These are phyloP conservation scores for Zopfochytrium polystomum DNA, from an alignment of 371 early-diverging fungal genomes.

Conservation along the genomic window DNA sequence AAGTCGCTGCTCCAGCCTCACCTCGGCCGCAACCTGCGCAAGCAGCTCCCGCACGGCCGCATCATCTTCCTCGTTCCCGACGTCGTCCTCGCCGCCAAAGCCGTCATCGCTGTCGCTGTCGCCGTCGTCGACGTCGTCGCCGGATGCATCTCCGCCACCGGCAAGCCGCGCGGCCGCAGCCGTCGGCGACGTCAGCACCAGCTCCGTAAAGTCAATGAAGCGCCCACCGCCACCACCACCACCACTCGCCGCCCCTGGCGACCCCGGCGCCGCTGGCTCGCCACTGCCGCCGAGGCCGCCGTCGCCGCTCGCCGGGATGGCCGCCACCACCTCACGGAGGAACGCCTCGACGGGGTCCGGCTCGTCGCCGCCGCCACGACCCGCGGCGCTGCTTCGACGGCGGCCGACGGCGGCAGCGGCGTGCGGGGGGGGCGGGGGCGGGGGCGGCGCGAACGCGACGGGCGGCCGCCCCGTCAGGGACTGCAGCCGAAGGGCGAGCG, in stretches of 20 bases:
- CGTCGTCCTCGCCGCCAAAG: neutral
- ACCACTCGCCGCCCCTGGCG: neutral
- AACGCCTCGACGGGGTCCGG: too few relatives aligned
- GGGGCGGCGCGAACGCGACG: constrained; percentile 2
- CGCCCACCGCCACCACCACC: neutral
- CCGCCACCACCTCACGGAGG: too few relatives aligned
- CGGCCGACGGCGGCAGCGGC: neutral
- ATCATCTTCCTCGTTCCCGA: neutral
- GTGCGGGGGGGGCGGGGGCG: neutral
- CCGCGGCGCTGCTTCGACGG: too few relatives aligned
- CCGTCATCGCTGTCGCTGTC: neutral
- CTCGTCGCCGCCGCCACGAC: too few relatives aligned
- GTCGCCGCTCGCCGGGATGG: too few relatives aligned
- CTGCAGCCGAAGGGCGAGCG: neutral
- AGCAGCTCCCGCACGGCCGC: constrained; percentile 2
- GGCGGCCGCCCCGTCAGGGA: neutral
- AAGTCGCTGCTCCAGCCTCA: constrained; percentile 6
- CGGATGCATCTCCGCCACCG: too few relatives aligned
- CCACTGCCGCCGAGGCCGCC: neutral
- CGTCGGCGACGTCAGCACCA: constrained; percentile 10
- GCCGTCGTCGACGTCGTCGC: neutral
- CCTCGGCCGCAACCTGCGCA: neutral
- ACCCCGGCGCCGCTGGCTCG: neutral
- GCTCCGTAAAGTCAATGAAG: constrained; percentile 8
- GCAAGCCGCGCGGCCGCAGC: too few relatives aligned